These are phyloP conservation scores for Ephemerocybe angulata DNA, from an alignment of 768 basidiomycete genomes.

Conservation along the genomic window DNA sequence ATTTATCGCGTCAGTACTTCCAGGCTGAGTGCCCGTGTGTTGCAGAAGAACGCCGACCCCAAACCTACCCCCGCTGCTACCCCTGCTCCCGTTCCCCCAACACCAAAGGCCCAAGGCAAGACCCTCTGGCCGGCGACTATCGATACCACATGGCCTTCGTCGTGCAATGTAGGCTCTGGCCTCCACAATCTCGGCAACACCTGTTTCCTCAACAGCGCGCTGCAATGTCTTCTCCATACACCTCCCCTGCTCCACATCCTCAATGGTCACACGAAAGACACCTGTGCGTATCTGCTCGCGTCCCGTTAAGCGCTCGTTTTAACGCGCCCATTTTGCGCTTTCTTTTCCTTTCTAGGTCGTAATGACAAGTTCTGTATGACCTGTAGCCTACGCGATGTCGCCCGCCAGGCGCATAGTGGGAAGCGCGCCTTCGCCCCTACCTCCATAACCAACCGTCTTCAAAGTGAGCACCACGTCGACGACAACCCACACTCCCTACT, in stretches of 20 bases:
- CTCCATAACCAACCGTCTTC: slow-evolving; percentile 62
- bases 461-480: slow-evolving; percentile 45
- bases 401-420: slow-evolving; percentile 47
- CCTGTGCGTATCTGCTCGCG: slow-evolving; percentile 48
- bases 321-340: neutral
- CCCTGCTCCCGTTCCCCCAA: slow-evolving; percentile 18
- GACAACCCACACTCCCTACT: neutral
- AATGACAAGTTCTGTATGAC: slow-evolving; percentile 75
- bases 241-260: slow-evolving; percentile 75
- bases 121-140: slow-evolving; percentile 39
- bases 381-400: slow-evolving; percentile 62
- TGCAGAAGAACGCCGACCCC: slow-evolving; percentile 13
- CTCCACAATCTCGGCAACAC: slow-evolving; percentile 88
- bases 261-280: slow-evolving; percentile 45
- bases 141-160: slow-evolving; percentile 60
- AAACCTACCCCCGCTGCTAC: slow-evolving; percentile 14
- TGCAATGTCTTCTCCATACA: slow-evolving; percentile 93
- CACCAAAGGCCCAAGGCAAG: slow-evolving; percentile 20
- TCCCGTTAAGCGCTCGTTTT: slow-evolving; percentile 5
- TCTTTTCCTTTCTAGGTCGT: slow-evolving; percentile 38
- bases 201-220: slow-evolving; percentile 91
- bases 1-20: neutral
- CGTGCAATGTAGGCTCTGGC: slow-evolving; percentile 51
- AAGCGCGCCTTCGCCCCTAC: slow-evolving; percentile 57
- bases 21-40: neutral